These are phyloP conservation scores for Neovahlkampfia damariscottae DNA, from an alignment of 78 protist genomes.

Conservation along the genomic window DNA sequence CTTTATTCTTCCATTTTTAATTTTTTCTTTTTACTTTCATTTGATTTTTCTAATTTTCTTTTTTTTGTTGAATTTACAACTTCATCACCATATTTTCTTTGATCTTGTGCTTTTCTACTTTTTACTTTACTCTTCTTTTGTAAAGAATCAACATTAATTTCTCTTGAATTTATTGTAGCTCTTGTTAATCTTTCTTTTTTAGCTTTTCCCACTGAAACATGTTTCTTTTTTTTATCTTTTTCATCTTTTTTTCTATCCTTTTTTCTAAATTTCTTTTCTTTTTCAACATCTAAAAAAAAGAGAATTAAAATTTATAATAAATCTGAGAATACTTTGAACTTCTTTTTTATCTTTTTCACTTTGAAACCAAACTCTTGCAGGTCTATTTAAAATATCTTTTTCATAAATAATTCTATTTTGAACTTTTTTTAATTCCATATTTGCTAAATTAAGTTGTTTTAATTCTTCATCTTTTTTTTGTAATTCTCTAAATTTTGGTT, in stretches of 20 bases:
- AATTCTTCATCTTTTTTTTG: not conserved
- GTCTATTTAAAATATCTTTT: not conserved
- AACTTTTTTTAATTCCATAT: not conserved
- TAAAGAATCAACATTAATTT: not conserved
- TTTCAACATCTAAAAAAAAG: not conserved
- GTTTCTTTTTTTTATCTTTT: not conserved
- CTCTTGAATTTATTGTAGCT: not conserved
- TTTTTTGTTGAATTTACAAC: too few relatives aligned
- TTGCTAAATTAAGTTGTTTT: not conserved
- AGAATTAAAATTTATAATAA: too few relatives aligned
- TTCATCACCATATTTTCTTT: too few relatives aligned
- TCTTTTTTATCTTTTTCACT: not conserved
- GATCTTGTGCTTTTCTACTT: too few relatives aligned
- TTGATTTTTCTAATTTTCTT: not conserved
- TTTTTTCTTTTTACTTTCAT: not conserved
- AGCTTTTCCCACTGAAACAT: not conserved
- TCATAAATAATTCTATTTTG: not conserved
- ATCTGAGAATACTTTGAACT: too few relatives aligned
- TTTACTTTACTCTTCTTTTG: too few relatives aligned
- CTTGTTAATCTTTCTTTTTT: not conserved
- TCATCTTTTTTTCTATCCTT: not conserved
- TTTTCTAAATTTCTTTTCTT: not conserved
- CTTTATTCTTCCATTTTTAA: not conserved
- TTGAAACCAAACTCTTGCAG: not conserved
- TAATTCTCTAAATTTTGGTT: not conserved